phyloP scores from a whole-genome alignment of 495 filamentous ascomycete species.

The Lepraria neglecta region DNA sequence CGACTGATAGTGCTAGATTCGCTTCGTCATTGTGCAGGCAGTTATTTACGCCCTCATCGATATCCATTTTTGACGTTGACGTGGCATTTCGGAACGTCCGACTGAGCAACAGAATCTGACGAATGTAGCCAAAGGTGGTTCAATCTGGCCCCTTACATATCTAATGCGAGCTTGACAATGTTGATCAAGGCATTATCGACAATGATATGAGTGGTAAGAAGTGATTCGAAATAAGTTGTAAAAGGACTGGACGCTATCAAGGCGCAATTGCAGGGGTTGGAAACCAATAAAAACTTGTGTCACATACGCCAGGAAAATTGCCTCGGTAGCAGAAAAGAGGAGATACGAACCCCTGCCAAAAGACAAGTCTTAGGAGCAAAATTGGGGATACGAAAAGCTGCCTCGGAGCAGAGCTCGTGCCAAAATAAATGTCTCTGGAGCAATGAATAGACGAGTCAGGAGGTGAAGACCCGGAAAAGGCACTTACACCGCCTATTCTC shows the following conservation, averaged over 20 bases:
- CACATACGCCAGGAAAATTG: not conserved
- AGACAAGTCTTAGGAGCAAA: too few species aligned
- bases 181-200: not conserved
- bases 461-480: too few species aligned
- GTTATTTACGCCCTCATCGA: not conserved
- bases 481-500: too few species aligned
- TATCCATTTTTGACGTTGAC: not conserved
- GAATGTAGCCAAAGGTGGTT: not conserved
- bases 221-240: not conserved
- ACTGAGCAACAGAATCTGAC: not conserved
- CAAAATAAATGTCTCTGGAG: too few species aligned
- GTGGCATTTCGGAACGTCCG: not conserved
- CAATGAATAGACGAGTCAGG: too few species aligned
- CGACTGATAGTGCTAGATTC: not conserved
- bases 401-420: too few species aligned
- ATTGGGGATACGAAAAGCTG: too few species aligned
- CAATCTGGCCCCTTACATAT: not conserved
- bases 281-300: not conserved
- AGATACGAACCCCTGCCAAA: too few species aligned
- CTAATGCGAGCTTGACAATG: constrained; percentile 2
- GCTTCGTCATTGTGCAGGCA: not conserved
- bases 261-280: not conserved
- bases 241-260: not conserved
- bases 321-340: too few species aligned
- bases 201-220: not conserved